Base-by-base conservation (phyloP, 2,329 filamentous ascomycete species). In the Metarhizium anisopliae region DNA sequence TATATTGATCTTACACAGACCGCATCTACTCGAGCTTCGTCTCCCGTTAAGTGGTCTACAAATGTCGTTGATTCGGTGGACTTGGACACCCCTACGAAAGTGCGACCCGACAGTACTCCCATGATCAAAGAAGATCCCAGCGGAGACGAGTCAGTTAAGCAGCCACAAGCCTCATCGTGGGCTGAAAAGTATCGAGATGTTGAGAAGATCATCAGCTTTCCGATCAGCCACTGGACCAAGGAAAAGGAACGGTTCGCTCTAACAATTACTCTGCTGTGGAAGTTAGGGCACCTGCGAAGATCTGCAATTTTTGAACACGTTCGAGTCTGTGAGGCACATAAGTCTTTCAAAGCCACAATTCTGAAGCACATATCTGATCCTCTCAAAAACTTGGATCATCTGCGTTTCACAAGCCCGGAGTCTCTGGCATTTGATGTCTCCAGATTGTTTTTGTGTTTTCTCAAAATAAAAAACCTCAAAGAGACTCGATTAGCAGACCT, bases 1-100 rank as follows among this genome's bases (percentile, higher is more conserved):
- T 62, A 57, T 47, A 56, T 70, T 29, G 68, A 71, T 53, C 62
- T 71, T 13, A 70, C 68, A 16, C 62, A 67, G 36, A 35, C 60
- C 4, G 59, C 62, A 6, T 58, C 56, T 4, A 56, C 47, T 36
- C 43, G 32, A 29, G 36, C 54, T 18, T 50, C 43, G n/a, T 62
- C 62, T 16, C 62, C 62, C 2, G 58, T 55, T 4, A 54, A 51
- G 29, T 50, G 35, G 20, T 42, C 32, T 4, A 50, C 32, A 11
- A 16, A 35, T n/a, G 29, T 32, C 11, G 47, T 8, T 29, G 36
- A 32, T 25, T 32, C 47, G 18, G 20, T n/a, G 6, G 65, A 69
- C 51, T 51, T 69, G 56, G 66, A 60, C 1, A 64, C 60, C 6
- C 62, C 66, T 6, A 36, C 43, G 16, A 63, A 65, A 11, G 30